Evolutionary conservation across 2,329 filamentous ascomycete genomes (phyloP).

Genomic region (Colletotrichum truncatum): DNA sequence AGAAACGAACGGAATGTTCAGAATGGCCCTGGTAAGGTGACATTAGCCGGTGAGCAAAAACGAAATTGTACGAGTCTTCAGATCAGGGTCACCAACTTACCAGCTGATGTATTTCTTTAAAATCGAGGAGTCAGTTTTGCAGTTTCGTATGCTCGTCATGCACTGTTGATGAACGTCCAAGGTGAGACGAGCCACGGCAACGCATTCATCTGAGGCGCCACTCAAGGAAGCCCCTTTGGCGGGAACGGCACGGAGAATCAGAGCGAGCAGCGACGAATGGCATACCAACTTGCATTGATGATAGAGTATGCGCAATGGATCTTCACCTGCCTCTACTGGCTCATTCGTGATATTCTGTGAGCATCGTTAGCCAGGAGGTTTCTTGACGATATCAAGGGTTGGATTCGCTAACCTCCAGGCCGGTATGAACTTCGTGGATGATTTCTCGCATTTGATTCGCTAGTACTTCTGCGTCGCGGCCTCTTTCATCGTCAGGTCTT

Average conservation of each 20-base stretch:
- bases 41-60: neutral
- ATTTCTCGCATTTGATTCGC: neutral
- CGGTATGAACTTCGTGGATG: neutral
- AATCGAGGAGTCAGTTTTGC: conserved; percentile 36
- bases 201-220: conserved; percentile 38
- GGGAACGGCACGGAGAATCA: conserved; percentile 42
- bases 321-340: neutral
- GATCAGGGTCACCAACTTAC: conserved; percentile 24
- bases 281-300: conserved; percentile 44
- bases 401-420: neutral
- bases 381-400: no score
- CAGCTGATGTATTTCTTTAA: conserved; percentile 47
- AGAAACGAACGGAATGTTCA: conserved; percentile 46
- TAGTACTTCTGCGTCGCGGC: neutral
- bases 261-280: conserved; percentile 42
- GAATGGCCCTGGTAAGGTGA: conserved; percentile 39
- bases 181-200: conserved; percentile 41
- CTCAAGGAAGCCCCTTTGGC: conserved; percentile 2
- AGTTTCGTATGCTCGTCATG: conserved; percentile 37
- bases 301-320: conserved; percentile 40
- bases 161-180: conserved; percentile 45
- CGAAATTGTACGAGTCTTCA: neutral
- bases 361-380: no score
- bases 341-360: neutral
- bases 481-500: neutral